Evolutionary conservation across 371 early-diverging fungal genomes (phyloP), one percentile per base, ranked within the genome.

Genomic region (Blakeslea trispora): DNA sequence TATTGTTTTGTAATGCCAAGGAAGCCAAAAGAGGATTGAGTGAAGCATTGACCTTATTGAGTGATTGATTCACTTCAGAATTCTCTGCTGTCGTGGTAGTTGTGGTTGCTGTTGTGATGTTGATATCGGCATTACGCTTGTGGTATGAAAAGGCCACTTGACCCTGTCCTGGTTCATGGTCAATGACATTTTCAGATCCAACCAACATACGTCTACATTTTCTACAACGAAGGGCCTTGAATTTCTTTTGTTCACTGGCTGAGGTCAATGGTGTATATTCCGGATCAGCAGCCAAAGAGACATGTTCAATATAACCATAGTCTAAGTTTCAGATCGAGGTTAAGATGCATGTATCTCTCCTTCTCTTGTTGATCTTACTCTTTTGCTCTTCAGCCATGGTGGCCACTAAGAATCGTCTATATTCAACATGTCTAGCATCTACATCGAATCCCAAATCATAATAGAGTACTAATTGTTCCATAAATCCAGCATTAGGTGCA

Each of bases 111-210:
- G 65, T 68, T 1, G 72, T 62, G 21, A 68, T 47, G 24, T 78
- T 68, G 45, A 80, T 61, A 28, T 75, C 60, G 0, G 74, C 58
- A 57, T 84, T 81, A 22, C 91, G 83, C 59, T 90, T 91, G 32
- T 82, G 75, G 62, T 84, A 89, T 19, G 84, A 74, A 64, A 92
- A 92, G 0, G 87, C 77, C 6, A 68, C 64, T 59, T 92, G 90
- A 1, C 91, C 92, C 41, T 77, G 72, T 22, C 91, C 92, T 6
- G 86, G 74, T 50, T 77, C 72, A 74, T 94, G 93, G 5, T 83
- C 73, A 40, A 92, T 73, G 13, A 92, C 77, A 60, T 85, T 73
- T n/a, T 85, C 83, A 6, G 68, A 61, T 9, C 84, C 68, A 5
- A 82, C 83, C 14, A 89, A 57, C 5, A 75, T 66, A 39, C 86